Evolutionary conservation across 225 moss, liverwort and hornwort genomes (phyloP).

Genomic region (Bryum argenteum): DNA sequence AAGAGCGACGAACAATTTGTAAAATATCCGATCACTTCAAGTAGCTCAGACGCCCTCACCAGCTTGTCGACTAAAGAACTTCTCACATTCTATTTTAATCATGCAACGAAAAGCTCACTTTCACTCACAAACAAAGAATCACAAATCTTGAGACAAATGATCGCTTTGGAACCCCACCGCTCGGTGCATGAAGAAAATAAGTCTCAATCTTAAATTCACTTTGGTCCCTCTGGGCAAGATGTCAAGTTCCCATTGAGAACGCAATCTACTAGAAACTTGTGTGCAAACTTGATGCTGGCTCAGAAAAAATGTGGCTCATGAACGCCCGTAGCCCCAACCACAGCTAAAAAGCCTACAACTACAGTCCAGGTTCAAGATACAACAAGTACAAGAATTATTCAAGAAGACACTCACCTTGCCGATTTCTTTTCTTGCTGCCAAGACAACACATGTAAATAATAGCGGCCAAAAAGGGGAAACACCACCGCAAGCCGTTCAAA

Average conservation of each 20-base stretch:
- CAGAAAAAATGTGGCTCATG: not conserved
- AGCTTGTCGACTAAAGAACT: not conserved
- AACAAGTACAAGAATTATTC: not conserved
- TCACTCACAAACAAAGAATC: not conserved
- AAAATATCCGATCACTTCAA: not conserved
- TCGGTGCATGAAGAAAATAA: not conserved
- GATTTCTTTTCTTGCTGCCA: conserved; percentile 4
- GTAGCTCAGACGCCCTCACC: not conserved
- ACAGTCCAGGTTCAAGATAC: not conserved
- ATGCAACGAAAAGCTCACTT: not conserved
- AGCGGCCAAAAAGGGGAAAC: not conserved
- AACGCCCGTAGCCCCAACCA: not conserved
- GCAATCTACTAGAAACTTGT: not conserved
- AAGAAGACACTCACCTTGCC: conserved; percentile 21
- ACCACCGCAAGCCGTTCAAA: conserved; percentile 16
- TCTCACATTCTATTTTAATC: conserved; percentile 10
- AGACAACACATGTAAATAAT: not conserved
- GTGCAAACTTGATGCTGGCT: not conserved
- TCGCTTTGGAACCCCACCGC: not conserved
- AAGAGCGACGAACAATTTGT: not conserved
- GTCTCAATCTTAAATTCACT: not conserved
- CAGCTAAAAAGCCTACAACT: not conserved
- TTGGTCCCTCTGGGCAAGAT: not conserved
- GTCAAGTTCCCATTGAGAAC: not conserved
- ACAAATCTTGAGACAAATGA: not conserved